Conservation (phyloP, 768 basidiomycete genomes). For the Phanerochaete sordida region DNA sequence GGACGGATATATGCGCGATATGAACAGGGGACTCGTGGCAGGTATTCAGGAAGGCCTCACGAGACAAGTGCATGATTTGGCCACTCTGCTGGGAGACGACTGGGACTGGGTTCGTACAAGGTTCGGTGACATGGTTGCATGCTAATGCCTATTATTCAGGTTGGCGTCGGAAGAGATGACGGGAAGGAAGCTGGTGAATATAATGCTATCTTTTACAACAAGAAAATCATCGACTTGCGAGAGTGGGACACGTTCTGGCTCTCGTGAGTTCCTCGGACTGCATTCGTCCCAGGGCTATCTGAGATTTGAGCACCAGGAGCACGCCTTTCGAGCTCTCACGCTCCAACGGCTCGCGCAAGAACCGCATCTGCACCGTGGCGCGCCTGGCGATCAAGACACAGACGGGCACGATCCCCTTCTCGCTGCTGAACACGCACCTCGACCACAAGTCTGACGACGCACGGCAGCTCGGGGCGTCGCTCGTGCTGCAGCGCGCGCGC, state of each 20-base stretch:
- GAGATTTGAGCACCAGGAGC: slow-evolving; percentile 33
- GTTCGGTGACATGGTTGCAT: too few relatives aligned
- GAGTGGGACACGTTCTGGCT: slow-evolving; percentile 53
- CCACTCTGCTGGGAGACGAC: slow-evolving; percentile 46
- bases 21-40: slow-evolving; percentile 20
- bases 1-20: neutral
- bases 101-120: slow-evolving; percentile 48
- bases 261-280: too few relatives aligned
- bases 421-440: slow-evolving; percentile 50
- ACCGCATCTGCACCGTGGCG: slow-evolving; percentile 45
- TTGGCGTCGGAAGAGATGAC: slow-evolving; percentile 61
- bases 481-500: slow-evolving; percentile 47
- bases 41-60: slow-evolving; percentile 56
- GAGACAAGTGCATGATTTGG: slow-evolving; percentile 54
- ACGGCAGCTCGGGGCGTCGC: slow-evolving; percentile 46
- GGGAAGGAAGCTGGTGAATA: slow-evolving; percentile 55
- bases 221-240: slow-evolving; percentile 35
- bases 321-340: slow-evolving; percentile 46
- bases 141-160: slow-evolving; percentile 25
- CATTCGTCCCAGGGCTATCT: too few relatives aligned
- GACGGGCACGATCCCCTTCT: slow-evolving; percentile 27
- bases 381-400: slow-evolving; percentile 28
- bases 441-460: slow-evolving; percentile 53
- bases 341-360: slow-evolving; percentile 47
- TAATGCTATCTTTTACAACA: slow-evolving; percentile 59